A percentile compares a stretch with the other conserved stretches of the same genome.
Evolutionary conservation across 2,329 filamentous ascomycete species (phyloP).

Genomic region (Didymella pinodella): DNA sequence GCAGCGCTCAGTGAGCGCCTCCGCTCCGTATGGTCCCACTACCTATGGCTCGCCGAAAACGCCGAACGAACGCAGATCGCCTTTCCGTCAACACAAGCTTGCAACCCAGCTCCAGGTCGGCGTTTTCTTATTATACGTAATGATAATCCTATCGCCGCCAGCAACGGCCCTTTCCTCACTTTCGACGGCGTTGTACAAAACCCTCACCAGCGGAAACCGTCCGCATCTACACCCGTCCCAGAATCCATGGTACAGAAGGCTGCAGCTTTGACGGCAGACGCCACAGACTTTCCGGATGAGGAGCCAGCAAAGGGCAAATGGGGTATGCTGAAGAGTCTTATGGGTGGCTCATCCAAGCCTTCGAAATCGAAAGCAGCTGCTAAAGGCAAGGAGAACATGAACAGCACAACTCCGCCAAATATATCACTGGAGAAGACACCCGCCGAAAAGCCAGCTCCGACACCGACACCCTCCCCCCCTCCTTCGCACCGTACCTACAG

Average conservation of each 20-base stretch:
- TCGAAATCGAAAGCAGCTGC: constrained; percentile 52
- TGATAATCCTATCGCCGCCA: constrained; percentile 67
- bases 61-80: constrained; percentile 66
- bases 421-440: constrained; percentile 10
- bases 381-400: constrained; percentile 38
- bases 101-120: constrained; percentile 82
- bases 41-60: constrained; percentile 74
- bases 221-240: constrained; percentile 29
- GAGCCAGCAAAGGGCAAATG: constrained; percentile 64
- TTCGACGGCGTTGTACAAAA: constrained; percentile 67
- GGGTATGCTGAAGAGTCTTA: constrained; percentile 70
- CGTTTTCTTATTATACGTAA: constrained; percentile 88
- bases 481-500: constrained; percentile 66
- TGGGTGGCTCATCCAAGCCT: constrained; percentile 57
- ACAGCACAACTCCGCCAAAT: constrained; percentile 16
- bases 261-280: constrained; percentile 42
- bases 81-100: constrained; percentile 79
- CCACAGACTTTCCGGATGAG: constrained; percentile 46
- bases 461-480: constrained; percentile 56
- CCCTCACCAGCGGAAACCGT: constrained; percentile 44
- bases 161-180: constrained; percentile 65
- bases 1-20: constrained; percentile 72
- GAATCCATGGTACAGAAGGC: constrained; percentile 42
- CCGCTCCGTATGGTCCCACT: constrained; percentile 78
- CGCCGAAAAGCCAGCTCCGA: constrained; percentile 21